Conservation (phyloP, 2,329 filamentous ascomycete species). For the Cercospora sojina region DNA sequence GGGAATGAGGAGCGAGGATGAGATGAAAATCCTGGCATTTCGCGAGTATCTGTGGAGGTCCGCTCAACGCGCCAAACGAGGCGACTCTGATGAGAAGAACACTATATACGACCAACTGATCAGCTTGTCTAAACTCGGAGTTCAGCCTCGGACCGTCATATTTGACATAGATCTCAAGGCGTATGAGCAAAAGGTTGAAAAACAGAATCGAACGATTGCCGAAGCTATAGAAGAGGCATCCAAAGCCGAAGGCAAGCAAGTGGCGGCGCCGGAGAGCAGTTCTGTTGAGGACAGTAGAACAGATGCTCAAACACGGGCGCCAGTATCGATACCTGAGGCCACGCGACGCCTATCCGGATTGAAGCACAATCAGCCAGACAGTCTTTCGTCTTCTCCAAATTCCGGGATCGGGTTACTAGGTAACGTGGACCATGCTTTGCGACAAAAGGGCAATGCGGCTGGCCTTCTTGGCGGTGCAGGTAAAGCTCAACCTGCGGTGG, state of each 20-base stretch:
- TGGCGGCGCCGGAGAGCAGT: background rate
- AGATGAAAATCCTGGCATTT: constrained; percentile 81
- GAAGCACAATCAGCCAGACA: constrained; percentile 30
- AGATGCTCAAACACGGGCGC: background rate
- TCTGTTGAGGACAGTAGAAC: constrained; percentile 10
- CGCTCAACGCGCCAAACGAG: constrained; percentile 66
- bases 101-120: constrained; percentile 66
- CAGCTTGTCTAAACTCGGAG: constrained; percentile 69
- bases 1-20: constrained; percentile 78
- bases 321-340: constrained; percentile 11
- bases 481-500: constrained; percentile 65
- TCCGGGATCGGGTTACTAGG: constrained; percentile 35
- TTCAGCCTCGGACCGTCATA: constrained; percentile 85
- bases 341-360: constrained; percentile 21
- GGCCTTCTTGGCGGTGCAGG: constrained; percentile 57
- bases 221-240: constrained; percentile 84
- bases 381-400: constrained; percentile 39
- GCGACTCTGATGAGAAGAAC: constrained; percentile 46
- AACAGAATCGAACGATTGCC: constrained; percentile 63
- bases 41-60: constrained; percentile 90
- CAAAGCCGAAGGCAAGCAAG: constrained; percentile 17
- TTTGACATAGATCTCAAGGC: constrained; percentile 74
- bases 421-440: constrained; percentile 41
- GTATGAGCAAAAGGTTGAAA: constrained; percentile 40
- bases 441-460: constrained; percentile 57